These are phyloP conservation scores for Pholiota molesta DNA, from an alignment of 768 basidiomycete genomes.

Conservation along the genomic window DNA sequence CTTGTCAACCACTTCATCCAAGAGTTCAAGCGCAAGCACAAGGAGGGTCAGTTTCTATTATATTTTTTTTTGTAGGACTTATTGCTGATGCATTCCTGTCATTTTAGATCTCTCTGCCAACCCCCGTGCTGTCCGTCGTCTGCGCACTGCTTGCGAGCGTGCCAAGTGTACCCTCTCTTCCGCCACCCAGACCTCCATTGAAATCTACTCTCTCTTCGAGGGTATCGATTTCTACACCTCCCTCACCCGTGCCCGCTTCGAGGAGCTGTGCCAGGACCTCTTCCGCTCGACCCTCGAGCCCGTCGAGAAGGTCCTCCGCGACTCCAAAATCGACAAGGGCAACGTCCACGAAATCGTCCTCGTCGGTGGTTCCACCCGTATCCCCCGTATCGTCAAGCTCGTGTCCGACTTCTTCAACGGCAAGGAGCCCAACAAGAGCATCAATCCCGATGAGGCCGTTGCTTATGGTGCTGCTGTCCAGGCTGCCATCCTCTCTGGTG, in stretches of 20 bases:
- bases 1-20: constrained; percentile 99
- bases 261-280: constrained; percentile 94
- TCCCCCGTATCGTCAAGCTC: constrained; percentile 97
- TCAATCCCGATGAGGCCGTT: constrained; percentile 99
- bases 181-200: constrained; percentile 97
- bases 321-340: constrained; percentile 96
- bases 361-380: constrained; percentile 99
- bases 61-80: neutral
- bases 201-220: constrained; percentile 98
- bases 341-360: constrained; percentile 99
- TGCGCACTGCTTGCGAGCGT: constrained; percentile 98
- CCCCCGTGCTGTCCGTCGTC: constrained; percentile 93
- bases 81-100: neutral
- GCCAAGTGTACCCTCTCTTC: constrained; percentile 99
- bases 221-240: constrained; percentile 98
- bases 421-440: constrained; percentile 98
- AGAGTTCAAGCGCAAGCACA: constrained; percentile 98
- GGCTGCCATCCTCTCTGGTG: constrained; percentile 97
- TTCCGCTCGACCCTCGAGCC: constrained; percentile 99
- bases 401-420: constrained; percentile 99
- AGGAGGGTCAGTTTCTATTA: constrained; percentile 34
- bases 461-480: constrained; percentile 99
- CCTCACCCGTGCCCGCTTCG: constrained; percentile 99
- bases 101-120: constrained; percentile 91
- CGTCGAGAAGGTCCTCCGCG: constrained; percentile 98